phyloP scores from a whole-genome alignment of 78 protist genomes.

The Speleostelium caveatum region DNA sequence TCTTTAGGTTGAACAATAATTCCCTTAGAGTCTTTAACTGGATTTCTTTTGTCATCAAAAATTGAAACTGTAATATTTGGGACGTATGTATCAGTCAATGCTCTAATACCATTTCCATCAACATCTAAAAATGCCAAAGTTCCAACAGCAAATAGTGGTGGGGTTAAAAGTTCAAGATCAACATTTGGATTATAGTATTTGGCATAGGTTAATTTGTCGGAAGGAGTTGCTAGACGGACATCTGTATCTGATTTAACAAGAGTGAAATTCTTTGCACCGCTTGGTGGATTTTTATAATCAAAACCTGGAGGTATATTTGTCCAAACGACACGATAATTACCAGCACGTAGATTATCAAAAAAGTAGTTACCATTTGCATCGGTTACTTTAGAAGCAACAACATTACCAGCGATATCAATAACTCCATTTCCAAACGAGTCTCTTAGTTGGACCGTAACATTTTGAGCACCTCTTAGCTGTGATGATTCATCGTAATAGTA shows the following conservation, averaged over 20 bases:
- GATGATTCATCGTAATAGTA: background rate
- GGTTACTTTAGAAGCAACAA: background rate
- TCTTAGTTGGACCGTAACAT: background rate
- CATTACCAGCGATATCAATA: background rate
- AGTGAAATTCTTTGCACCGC: background rate
- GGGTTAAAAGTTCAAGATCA: background rate
- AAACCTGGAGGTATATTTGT: conserved; percentile 8
- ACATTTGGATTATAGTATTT: background rate
- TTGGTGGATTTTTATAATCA: background rate
- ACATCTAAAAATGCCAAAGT: background rate
- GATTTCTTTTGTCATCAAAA: background rate
- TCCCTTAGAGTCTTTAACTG: background rate
- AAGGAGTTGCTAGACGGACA: background rate
- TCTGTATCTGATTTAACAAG: background rate
- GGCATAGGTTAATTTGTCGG: background rate
- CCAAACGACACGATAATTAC: background rate
- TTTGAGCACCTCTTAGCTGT: background rate
- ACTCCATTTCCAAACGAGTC: background rate
- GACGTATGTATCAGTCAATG: conserved; percentile 18
- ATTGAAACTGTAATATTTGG: conserved; percentile 8
- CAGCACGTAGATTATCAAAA: conserved; percentile 6
- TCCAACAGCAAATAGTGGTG: background rate
- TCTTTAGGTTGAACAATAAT: background rate
- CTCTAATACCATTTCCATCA: conserved; percentile 38
- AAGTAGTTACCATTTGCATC: background rate